phyloP scores from a whole-genome alignment of 495 filamentous ascomycete genomes.

The Xylaria palmicola region DNA sequence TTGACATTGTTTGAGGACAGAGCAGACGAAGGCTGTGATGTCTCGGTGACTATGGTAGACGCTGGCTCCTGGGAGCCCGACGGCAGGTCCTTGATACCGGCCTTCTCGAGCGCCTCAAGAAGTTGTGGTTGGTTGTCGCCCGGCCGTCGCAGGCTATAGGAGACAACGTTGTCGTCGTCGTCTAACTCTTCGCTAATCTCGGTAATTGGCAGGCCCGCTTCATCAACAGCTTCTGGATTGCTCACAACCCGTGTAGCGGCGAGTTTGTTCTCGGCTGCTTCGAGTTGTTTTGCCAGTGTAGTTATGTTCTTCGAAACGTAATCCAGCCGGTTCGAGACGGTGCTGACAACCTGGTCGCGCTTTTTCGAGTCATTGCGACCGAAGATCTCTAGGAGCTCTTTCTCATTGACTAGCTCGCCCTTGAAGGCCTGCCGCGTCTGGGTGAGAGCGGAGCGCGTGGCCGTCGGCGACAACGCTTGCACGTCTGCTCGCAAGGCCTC shows the following conservation, averaged over 20 bases:
- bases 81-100: slow-evolving; percentile 58
- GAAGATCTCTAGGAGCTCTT: slow-evolving; percentile 65
- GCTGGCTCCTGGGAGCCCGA: slow-evolving; percentile 22
- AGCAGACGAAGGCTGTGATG: not conserved
- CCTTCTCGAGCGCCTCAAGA: slow-evolving; percentile 66
- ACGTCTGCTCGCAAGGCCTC: slow-evolving; percentile 83
- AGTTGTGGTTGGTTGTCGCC: slow-evolving; percentile 61
- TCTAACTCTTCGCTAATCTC: slow-evolving; percentile 93
- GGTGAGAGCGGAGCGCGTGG: slow-evolving; percentile 52
- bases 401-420: slow-evolving; percentile 44
- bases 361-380: slow-evolving; percentile 51
- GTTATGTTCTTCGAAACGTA: slow-evolving; percentile 82
- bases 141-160: slow-evolving; percentile 57
- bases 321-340: slow-evolving; percentile 76
- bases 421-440: slow-evolving; percentile 42
- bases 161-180: slow-evolving; percentile 83
- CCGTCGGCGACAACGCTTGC: slow-evolving; percentile 47
- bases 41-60: not conserved
- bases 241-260: slow-evolving; percentile 47
- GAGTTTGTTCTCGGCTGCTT: slow-evolving; percentile 65
- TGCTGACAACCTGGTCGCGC: slow-evolving; percentile 60
- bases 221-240: slow-evolving; percentile 50
- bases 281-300: slow-evolving; percentile 66
- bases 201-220: slow-evolving; percentile 69
- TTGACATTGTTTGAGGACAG: not conserved